Percentiles rank a stretch among this genome's conserved stretches.
Evolutionary conservation across 441 rosid genomes (phyloP).

Genomic region (Raphanus hybrid): DNA sequence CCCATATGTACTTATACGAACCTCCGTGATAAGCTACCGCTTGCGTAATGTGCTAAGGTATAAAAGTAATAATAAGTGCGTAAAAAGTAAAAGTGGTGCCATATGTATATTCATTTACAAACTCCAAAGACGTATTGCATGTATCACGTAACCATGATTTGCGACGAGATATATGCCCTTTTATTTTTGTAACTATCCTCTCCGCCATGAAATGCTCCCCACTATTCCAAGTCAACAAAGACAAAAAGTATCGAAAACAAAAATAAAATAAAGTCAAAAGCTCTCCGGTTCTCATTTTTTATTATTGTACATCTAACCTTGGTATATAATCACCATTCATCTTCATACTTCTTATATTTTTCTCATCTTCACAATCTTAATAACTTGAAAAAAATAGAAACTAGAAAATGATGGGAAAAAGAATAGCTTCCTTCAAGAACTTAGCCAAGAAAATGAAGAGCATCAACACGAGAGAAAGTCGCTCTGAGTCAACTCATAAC

Average conservation of each 20-base stretch:
- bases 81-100: not conserved
- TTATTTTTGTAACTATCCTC: conserved; percentile 3
- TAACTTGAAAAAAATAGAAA: not conserved
- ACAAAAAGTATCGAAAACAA: conserved; percentile 8
- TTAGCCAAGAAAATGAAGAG: conserved; percentile 75
- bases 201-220: conserved; percentile 42
- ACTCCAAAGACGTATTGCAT: conserved; percentile 30
- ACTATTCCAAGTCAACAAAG: conserved; percentile 41
- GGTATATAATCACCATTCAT: conserved; percentile 36
- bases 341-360: conserved; percentile 27
- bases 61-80: not conserved
- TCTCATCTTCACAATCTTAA: conserved; percentile 28
- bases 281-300: not conserved
- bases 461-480: conserved; percentile 37
- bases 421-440: conserved; percentile 75
- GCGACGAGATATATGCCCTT: conserved; percentile 39
- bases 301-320: conserved; percentile 15
- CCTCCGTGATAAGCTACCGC: conserved; percentile 39
- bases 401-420: conserved; percentile 59
- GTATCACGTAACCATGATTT: conserved; percentile 42
- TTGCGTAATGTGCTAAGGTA: conserved; percentile 33
- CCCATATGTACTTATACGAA: conserved; percentile 25
- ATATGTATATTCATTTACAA: conserved; percentile 19
- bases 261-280: conserved; percentile 26
- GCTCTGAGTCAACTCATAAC: conserved; percentile 42